These are phyloP conservation scores for Cladosporium sp. DNA, from an alignment of 2,329 filamentous ascomycete species.

Conservation along the genomic window DNA sequence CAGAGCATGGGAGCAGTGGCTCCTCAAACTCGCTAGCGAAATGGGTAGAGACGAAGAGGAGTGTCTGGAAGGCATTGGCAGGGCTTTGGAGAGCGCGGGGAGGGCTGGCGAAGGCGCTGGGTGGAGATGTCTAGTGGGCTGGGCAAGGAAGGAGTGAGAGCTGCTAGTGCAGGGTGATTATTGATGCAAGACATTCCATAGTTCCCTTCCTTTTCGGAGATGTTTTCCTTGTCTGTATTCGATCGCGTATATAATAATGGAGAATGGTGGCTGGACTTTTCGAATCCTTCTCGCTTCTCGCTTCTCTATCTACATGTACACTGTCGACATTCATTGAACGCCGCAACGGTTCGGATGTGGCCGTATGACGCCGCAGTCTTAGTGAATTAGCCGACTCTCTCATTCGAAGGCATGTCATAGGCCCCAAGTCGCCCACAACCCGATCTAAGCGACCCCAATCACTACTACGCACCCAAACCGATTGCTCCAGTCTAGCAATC, in stretches of 20 bases:
- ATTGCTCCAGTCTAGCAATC: too few relatives aligned
- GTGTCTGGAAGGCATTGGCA: slow-evolving; percentile 53
- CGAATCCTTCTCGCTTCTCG: too few relatives aligned
- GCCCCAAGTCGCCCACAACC: too few relatives aligned
- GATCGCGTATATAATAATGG: background rate
- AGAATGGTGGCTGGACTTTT: background rate
- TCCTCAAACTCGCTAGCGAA: slow-evolving; percentile 81
- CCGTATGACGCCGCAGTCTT: too few relatives aligned
- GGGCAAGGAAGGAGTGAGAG: slow-evolving; percentile 54
- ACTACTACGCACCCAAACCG: too few relatives aligned
- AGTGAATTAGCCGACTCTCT: too few relatives aligned
- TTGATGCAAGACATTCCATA: background rate
- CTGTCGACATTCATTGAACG: too few relatives aligned
- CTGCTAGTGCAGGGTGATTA: background rate
- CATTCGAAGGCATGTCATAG: too few relatives aligned
- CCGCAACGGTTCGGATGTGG: too few relatives aligned
- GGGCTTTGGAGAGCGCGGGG: slow-evolving; percentile 58
- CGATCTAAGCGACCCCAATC: too few relatives aligned
- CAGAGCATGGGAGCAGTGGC: slow-evolving; percentile 96
- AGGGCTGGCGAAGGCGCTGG: slow-evolving; percentile 43
- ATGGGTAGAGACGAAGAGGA: slow-evolving; percentile 62
- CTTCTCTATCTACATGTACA: too few relatives aligned
- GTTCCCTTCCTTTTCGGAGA: too few relatives aligned
- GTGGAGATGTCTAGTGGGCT: slow-evolving; percentile 59
- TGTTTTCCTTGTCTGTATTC: background rate